Evolutionary conservation across 768 basidiomycete species (phyloP).

Genomic region (Chiua virens): DNA sequence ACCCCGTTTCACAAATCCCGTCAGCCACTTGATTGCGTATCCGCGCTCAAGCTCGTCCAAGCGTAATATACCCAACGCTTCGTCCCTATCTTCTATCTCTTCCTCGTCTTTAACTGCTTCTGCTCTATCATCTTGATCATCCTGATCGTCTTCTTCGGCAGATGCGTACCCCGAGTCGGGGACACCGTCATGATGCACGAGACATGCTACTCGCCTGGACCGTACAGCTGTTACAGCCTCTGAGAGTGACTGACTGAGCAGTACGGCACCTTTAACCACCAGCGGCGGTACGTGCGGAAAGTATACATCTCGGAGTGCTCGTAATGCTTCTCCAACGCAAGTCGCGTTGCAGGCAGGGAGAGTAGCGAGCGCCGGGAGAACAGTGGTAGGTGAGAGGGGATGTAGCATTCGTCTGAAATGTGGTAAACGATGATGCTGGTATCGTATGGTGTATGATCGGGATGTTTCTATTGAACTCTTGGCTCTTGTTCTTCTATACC

Average conservation of each 20-base stretch:
- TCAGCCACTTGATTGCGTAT: slow-evolving; percentile 74
- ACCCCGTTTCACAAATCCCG: slow-evolving; percentile 62
- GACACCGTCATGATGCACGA: slow-evolving; percentile 42
- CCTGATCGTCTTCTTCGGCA: slow-evolving; percentile 59
- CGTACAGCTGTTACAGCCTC: slow-evolving; percentile 22
- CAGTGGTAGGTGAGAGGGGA: slow-evolving; percentile 42
- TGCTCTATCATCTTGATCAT: slow-evolving; percentile 17
- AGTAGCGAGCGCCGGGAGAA: slow-evolving; percentile 56
- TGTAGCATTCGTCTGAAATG: slow-evolving; percentile 12
- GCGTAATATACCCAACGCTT: slow-evolving; percentile 47
- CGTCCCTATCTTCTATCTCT: slow-evolving; percentile 2
- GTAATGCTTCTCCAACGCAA: slow-evolving; percentile 41
- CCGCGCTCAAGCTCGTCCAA: slow-evolving; percentile 65
- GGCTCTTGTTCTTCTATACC: slow-evolving; percentile 7
- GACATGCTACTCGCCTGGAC: slow-evolving; percentile 18
- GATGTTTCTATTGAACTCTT: slow-evolving; percentile 2
- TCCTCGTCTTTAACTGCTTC: slow-evolving; percentile 11
- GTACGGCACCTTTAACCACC: slow-evolving; percentile 3
- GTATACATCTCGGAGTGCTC: slow-evolving; percentile 51
- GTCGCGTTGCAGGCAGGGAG: slow-evolving; percentile 38
- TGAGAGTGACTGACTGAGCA: slow-evolving; percentile 18
- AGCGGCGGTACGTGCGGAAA: slow-evolving; percentile 36
- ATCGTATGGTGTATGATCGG: slow-evolving; percentile 6
- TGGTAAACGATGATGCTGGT: background rate
- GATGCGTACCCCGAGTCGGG: slow-evolving; percentile 82